Base-by-base conservation (phyloP, 192 early-diverging fungal species). In the Coemansia umbellata region DNA sequence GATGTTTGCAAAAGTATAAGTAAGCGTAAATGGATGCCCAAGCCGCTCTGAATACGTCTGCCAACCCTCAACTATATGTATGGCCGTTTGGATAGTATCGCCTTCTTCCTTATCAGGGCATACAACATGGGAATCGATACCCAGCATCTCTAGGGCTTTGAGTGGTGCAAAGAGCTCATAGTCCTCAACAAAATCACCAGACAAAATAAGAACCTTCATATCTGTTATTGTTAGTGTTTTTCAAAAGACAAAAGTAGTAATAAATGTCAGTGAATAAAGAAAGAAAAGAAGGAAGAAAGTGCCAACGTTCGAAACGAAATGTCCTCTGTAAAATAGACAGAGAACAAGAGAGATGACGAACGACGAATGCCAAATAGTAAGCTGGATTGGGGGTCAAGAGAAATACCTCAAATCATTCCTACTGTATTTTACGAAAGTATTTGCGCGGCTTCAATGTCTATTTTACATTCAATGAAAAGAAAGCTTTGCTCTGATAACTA, bases 151-250 rank as follows among this genome's bases (percentile, higher is more conserved):
- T 24, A 80, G 64, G 17, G 78, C 54, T 47, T 82, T 80, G 54
- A 66, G 52, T 14, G 81, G 81, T 27, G 78, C 79, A 40, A 66
- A 79, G 19, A 77, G 54, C 60, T 82, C 81, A 50, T 82, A 82
- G 68, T 82, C 81, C 54, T 71, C 68, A 32, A 60, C 55, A 26
- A 39, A 71, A 36, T 71, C 68, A 26, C 68, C 68, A 30, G 60
- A 24, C 0, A 71, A 56, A 24, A 71, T 8, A 15, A 71, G 51
- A 26, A 64, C 36, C 41, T 71, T 71, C 68, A 71, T 71, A 41
- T 24, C 13, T n/a, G 8, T 31, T 45, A 43, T 35, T 31, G 40
- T 19, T 24, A 19, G 40, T 42, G 19, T 18, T 31, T 31, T 23
- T 3, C 2, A 35, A 47, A 48, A 13, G n/a, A n/a, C n/a, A n/a